phyloP scores from a whole-genome alignment of 2,329 filamentous ascomycete species.

The Alternaria arborescens region DNA sequence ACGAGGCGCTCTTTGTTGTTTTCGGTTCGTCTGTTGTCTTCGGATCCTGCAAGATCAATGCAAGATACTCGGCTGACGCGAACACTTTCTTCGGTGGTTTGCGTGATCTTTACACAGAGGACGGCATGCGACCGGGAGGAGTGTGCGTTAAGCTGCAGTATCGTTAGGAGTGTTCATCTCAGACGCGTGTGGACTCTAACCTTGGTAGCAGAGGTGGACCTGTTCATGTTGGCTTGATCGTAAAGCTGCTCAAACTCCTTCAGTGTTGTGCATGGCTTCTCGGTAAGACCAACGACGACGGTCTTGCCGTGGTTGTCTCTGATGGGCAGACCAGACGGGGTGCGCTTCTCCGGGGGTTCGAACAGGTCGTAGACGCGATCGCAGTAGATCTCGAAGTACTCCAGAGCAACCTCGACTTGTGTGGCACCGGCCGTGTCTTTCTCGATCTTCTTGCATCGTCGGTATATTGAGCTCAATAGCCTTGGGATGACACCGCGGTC shows the following conservation, averaged over 20 bases:
- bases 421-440: slow-evolving; percentile 79
- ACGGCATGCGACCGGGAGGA: slow-evolving; percentile 91
- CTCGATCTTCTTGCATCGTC: slow-evolving; percentile 82
- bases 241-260: slow-evolving; percentile 92
- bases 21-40: slow-evolving; percentile 93
- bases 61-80: slow-evolving; percentile 84
- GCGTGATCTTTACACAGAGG: slow-evolving; percentile 85
- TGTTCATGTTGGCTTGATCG: slow-evolving; percentile 89
- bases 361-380: slow-evolving; percentile 94
- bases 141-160: slow-evolving; percentile 76
- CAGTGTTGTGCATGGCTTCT: slow-evolving; percentile 80
- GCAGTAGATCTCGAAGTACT: slow-evolving; percentile 97
- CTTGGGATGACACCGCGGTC: slow-evolving; percentile 89
- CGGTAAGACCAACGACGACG: slow-evolving; percentile 83
- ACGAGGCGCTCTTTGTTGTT: slow-evolving; percentile 91
- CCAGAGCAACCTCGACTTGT: slow-evolving; percentile 76
- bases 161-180: slow-evolving; percentile 6
- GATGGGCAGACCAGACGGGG: slow-evolving; percentile 78
- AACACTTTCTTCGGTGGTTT: slow-evolving; percentile 73
- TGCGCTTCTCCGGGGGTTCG: slow-evolving; percentile 86
- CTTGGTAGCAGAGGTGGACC: slow-evolving; percentile 89
- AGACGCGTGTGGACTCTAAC: slow-evolving; percentile 43
- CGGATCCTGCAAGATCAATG: slow-evolving; percentile 93
- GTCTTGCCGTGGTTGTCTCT: slow-evolving; percentile 88
- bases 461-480: slow-evolving; percentile 83